Evolutionary conservation across 2,329 filamentous ascomycete genomes (phyloP).

Genomic region (Neofusicoccum parvum): DNA sequence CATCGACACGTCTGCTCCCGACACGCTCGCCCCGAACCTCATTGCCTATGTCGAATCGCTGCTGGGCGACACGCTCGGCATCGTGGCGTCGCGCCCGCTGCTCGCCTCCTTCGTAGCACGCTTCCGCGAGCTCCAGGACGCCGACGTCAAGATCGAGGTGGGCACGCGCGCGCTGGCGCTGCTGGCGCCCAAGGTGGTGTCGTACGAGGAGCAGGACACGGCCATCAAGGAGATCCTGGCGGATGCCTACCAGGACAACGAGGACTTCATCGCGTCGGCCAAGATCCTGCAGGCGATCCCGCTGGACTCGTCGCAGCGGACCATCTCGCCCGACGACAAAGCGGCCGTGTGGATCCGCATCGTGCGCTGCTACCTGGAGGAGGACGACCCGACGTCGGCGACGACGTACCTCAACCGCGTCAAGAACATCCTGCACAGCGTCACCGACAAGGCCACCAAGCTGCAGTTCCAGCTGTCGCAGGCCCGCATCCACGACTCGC

Average conservation of each 20-base stretch:
- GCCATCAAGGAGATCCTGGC: slow-evolving; percentile 79
- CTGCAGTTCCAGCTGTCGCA: slow-evolving; percentile 90
- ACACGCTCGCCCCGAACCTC: slow-evolving; percentile 61
- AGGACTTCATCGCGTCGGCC: slow-evolving; percentile 80
- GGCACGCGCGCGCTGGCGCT: slow-evolving; percentile 72
- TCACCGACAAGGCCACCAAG: slow-evolving; percentile 71
- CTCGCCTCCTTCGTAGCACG: slow-evolving; percentile 66
- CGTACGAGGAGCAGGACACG: slow-evolving; percentile 83
- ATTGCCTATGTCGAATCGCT: slow-evolving; percentile 68
- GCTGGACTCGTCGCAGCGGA: slow-evolving; percentile 84
- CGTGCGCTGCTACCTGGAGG: slow-evolving; percentile 90
- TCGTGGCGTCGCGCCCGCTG: slow-evolving; percentile 73
- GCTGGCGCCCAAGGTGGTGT: slow-evolving; percentile 67
- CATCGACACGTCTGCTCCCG: slow-evolving; percentile 47
- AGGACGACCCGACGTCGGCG: slow-evolving; percentile 83
- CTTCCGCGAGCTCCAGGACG: slow-evolving; percentile 62
- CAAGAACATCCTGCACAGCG: slow-evolving; percentile 84
- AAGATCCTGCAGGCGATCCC: slow-evolving; percentile 79
- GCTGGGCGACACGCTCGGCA: slow-evolving; percentile 69
- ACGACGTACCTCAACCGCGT: slow-evolving; percentile 91
- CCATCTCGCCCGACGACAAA: slow-evolving; percentile 79
- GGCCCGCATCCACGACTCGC: slow-evolving; percentile 89
- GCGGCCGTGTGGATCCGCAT: slow-evolving; percentile 90
- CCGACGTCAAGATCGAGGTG: slow-evolving; percentile 72
- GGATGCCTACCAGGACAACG: slow-evolving; percentile 77